Conservation (phyloP, 75 land plant genomes). For the Isoetes taiwanensis region DNA sequence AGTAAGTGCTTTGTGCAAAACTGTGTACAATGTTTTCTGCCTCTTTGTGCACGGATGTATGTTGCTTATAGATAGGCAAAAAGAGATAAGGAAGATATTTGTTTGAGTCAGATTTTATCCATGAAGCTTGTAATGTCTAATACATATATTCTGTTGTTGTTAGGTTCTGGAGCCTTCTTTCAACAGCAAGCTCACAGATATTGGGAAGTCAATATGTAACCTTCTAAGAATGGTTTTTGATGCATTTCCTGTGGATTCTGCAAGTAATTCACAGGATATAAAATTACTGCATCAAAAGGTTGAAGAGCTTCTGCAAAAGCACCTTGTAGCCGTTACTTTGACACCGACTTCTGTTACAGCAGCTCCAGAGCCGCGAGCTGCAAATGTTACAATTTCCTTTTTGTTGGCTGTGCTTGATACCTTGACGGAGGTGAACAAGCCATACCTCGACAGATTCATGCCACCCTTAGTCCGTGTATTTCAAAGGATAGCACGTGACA, state of each 20-base stretch:
- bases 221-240: conserved; percentile 89
- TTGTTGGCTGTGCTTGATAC: conserved; percentile 64
- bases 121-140: too few relatives aligned
- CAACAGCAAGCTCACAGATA: conserved; percentile 78
- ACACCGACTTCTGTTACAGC: conserved; percentile 43
- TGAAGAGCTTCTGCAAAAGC: conserved; percentile 91
- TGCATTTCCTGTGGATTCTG: conserved; percentile 77
- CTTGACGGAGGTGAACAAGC: conserved; percentile 64
- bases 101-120: too few relatives aligned
- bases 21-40: neutral
- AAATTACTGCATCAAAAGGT: conserved; percentile 41
- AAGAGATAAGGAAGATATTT: too few relatives aligned
- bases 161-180: conserved; percentile 98
- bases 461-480: conserved; percentile 67
- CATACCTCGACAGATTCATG: conserved; percentile 55
- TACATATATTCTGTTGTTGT: conserved; percentile 19
- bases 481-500: conserved; percentile 87
- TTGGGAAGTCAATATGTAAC: conserved; percentile 84
- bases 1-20: conserved; percentile 24
- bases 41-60: too few relatives aligned
- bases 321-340: conserved; percentile 57
- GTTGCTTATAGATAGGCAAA: too few relatives aligned
- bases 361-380: conserved; percentile 44
- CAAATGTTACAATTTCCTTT: conserved; percentile 68
- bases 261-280: conserved; percentile 59